Conservation (phyloP, 768 basidiomycete genomes). For the Lactarius sanguifluus region DNA sequence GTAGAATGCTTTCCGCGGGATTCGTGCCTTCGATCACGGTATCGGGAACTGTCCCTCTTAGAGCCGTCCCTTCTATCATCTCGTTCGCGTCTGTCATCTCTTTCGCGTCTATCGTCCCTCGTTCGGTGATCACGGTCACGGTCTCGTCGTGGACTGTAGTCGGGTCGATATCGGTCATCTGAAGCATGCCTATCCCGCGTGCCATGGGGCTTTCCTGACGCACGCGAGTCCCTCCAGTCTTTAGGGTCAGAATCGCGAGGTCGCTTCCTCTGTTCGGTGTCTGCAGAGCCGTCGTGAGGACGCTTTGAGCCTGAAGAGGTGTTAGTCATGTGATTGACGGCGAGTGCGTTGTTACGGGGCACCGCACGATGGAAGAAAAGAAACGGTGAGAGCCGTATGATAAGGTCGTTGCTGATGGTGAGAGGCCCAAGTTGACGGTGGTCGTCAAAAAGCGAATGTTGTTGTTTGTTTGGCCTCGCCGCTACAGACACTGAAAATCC, state of each 20-base stretch:
- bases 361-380: conserved; percentile 71
- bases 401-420: conserved; percentile 14
- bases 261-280: conserved; percentile 50
- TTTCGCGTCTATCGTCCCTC: conserved; percentile 37
- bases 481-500: not conserved
- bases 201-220: conserved; percentile 36
- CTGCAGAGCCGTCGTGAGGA: conserved; percentile 59
- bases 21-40: conserved; percentile 30
- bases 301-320: conserved; percentile 82
- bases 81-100: conserved; percentile 32
- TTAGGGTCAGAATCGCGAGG: conserved; percentile 53
- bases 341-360: conserved; percentile 64
- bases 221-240: conserved; percentile 71
- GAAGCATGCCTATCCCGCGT: conserved; percentile 39
- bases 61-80: conserved; percentile 36
- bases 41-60: conserved; percentile 39
- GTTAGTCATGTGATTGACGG: conserved; percentile 62
- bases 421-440: conserved; percentile 6
- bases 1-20: conserved; percentile 21
- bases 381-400: conserved; percentile 12
- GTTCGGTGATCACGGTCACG: conserved; percentile 36
- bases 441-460: conserved; percentile 15
- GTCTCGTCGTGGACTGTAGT: conserved; percentile 32
- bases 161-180: conserved; percentile 34
- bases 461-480: conserved; percentile 17